These are phyloP conservation scores for Articulospora tetracladia DNA, from an alignment of 495 filamentous ascomycete genomes.

Conservation along the genomic window DNA sequence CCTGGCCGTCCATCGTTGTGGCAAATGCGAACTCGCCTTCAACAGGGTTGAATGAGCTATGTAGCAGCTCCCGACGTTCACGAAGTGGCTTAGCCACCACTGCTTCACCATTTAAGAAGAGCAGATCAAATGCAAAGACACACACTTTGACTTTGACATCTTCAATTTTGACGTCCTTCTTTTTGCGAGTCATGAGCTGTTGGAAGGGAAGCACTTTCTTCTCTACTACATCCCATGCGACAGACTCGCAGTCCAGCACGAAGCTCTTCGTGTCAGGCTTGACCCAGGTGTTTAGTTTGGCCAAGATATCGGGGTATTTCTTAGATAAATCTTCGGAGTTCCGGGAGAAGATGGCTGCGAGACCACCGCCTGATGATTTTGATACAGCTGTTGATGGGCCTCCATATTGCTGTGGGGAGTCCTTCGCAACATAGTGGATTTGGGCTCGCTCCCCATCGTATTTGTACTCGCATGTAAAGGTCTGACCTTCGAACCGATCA, in stretches of 20 bases:
- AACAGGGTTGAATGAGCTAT: conserved; percentile 64
- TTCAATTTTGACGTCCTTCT: conserved; percentile 95
- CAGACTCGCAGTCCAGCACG: conserved; percentile 95
- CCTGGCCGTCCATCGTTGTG: conserved; percentile 79
- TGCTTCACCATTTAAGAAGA: conserved; percentile 91
- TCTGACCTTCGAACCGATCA: conserved; percentile 91
- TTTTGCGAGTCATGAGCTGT: conserved; percentile 94
- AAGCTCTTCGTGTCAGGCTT: conserved; percentile 88
- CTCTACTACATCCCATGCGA: conserved; percentile 90
- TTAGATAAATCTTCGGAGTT: conserved; percentile 96
- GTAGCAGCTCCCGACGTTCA: conserved; percentile 75
- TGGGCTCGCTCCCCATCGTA: conserved; percentile 97
- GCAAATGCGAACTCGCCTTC: conserved; percentile 94
- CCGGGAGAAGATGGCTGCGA: conserved; percentile 89
- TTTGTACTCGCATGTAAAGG: conserved; percentile 98
- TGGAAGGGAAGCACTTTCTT: conserved; percentile 97
- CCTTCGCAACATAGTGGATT: conserved; percentile 92
- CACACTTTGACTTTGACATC: conserved; percentile 97
- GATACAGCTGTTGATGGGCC: conserved; percentile 47
- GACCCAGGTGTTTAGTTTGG: conserved; percentile 82
- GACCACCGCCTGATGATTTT: conserved; percentile 54
- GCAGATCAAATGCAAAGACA: conserved; percentile 93
- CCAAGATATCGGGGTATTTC: conserved; percentile 95
- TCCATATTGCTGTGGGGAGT: conserved; percentile 61
- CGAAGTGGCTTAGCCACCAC: conserved; percentile 83